phyloP scores from a whole-genome alignment of 805 yeast species.

The Wickerhamiella spandovensis region DNA sequence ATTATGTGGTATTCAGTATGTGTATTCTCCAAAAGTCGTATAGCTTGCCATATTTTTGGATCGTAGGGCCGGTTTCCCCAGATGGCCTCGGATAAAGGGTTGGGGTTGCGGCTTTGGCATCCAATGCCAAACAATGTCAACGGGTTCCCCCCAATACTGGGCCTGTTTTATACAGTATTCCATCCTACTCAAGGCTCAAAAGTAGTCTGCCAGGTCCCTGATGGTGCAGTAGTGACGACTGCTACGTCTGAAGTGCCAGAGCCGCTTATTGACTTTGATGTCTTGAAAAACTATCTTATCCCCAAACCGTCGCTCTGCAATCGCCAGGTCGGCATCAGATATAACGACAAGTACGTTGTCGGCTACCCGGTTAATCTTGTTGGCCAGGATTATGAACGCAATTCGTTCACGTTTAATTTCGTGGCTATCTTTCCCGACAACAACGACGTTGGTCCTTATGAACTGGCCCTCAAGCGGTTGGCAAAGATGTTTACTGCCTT shows the following conservation, averaged over 20 bases:
- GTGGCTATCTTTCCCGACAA: conserved; percentile 81
- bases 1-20: too few relatives aligned
- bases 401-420: conserved; percentile 84
- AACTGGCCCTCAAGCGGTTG: conserved; percentile 66
- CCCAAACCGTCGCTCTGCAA: conserved; percentile 91
- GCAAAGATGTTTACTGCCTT: conserved; percentile 81
- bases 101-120: background rate
- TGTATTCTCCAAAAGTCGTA: too few relatives aligned
- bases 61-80: too few relatives aligned
- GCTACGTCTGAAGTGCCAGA: conserved; percentile 14
- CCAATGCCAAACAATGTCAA: background rate
- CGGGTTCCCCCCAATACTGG: conserved; percentile 81
- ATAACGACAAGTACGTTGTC: conserved; percentile 54
- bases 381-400: conserved; percentile 67
- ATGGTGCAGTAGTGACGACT: conserved; percentile 35
- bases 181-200: conserved; percentile 95
- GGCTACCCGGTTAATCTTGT: conserved; percentile 84
- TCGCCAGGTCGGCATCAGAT: conserved; percentile 58
- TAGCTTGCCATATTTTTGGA: too few relatives aligned
- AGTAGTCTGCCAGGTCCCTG: conserved; percentile 82
- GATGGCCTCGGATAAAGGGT: background rate
- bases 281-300: conserved; percentile 77
- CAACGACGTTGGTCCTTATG: conserved; percentile 74
- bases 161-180: conserved; percentile 80
- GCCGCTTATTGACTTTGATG: conserved; percentile 58